phyloP scores from a whole-genome alignment of 108 stramenopile species.

The Seminavis robusta region DNA sequence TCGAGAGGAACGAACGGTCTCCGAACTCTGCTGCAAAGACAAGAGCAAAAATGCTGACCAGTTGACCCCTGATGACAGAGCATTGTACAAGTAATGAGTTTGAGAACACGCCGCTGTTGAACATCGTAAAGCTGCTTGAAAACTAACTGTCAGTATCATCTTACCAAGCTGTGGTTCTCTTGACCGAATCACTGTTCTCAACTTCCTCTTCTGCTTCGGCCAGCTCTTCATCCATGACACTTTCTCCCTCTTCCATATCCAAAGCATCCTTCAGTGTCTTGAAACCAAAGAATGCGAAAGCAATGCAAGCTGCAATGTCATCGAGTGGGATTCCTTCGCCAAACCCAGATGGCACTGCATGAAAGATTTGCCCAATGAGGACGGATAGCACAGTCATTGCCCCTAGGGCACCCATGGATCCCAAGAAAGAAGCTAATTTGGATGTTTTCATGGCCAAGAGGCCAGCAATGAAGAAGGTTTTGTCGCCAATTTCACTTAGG shows the following conservation, averaged over 20 bases:
- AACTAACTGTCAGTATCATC: conserved; percentile 1
- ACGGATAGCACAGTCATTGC: conserved; percentile 96
- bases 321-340: conserved; percentile 84
- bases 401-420: conserved; percentile 88
- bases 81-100: conserved; percentile 2
- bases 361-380: conserved; percentile 92
- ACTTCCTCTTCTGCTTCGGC: conserved; percentile 93
- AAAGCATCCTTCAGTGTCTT: conserved; percentile 92
- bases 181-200: conserved; percentile 40
- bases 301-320: conserved; percentile 85
- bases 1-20: conserved; percentile 95
- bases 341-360: conserved; percentile 77
- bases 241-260: conserved; percentile 57
- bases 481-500: conserved; percentile 99
- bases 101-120: neutral
- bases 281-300: conserved; percentile 97
- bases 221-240: conserved; percentile 93
- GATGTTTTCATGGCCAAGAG: conserved; percentile 89
- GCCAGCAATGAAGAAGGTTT: conserved; percentile 99
- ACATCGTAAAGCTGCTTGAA: neutral
- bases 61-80: neutral
- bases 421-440: conserved; percentile 86
- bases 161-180: conserved; percentile 46
- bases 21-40: conserved; percentile 97
- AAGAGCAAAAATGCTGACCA: conserved; percentile 68